Base-by-base conservation (phyloP, 2,329 filamentous ascomycete species). In the Cytospora mali region DNA sequence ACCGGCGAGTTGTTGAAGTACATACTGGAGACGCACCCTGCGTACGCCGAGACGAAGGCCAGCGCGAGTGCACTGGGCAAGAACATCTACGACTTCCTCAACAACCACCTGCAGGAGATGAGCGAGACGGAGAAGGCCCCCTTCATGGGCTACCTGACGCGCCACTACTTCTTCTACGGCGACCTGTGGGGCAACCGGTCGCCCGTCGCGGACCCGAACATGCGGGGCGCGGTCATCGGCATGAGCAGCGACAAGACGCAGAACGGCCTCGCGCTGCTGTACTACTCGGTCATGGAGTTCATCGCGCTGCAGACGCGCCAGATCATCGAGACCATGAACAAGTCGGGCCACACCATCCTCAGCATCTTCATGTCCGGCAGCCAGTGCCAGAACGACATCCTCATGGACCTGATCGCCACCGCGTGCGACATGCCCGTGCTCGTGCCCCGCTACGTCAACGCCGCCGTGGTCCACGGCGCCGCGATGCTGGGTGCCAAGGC, bases 311-410 rank as follows among this genome's bases (percentile, higher is more conserved):
- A 99, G 77, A 99, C 95, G 0, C 88, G 91, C 63, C 95, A 99
- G 76, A 99, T 99, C 71, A 85, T 99, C 67, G 90, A 96, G 71
- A 85, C 90, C 39, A 97, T 99, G 93, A 99, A 98, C 81, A 81
- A 84, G 53, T 82, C 92, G 1, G 95, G 95, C 11, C 95, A 99
- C 78, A 81, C 85, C 69, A 93, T 99, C 75, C 88, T 84, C 55
- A 94, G 90, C 67, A 97, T 99, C 77, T 99, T 98, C 85, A 98
- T 99, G 95, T 97, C 92, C 5, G 95, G 95, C 65, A 96, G 92
- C 13, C 95, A 98, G 76, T 99, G 95, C 81, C 93, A 97, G 77
- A 99, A 99, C 76, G 87, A 89, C 35, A 87, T 98, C 64, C 82
- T 99, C 61, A 97, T 99, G 89, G 84, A 88, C 62, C 86, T 99